Evolutionary conservation across 768 basidiomycete species (phyloP).

Genomic region (Chalciporus chontae): DNA sequence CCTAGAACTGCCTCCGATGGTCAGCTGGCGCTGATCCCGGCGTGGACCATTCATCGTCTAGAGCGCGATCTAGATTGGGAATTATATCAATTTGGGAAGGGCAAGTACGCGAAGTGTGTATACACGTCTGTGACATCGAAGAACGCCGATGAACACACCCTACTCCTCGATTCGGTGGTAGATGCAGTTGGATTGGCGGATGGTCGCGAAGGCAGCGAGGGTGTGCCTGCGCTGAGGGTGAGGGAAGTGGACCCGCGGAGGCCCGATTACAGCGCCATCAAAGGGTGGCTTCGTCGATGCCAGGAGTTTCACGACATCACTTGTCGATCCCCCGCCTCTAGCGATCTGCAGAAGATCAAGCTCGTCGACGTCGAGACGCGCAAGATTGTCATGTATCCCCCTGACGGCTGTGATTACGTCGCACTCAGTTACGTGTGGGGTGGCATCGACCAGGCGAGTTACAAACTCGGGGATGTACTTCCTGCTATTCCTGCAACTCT

Average conservation of each 20-base stretch:
- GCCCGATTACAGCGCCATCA: background rate
- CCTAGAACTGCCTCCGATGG: background rate
- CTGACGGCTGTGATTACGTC: background rate
- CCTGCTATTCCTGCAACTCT: background rate
- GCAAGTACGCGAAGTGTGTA: slow-evolving; percentile 9
- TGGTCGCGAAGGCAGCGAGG: no score
- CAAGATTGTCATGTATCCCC: background rate
- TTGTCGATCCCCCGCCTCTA: background rate
- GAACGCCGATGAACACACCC: background rate
- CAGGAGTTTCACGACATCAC: background rate
- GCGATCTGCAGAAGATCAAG: background rate
- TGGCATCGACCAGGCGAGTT: background rate
- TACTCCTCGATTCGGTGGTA: background rate
- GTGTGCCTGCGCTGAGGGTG: background rate
- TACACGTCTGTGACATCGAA: slow-evolving; percentile 3
- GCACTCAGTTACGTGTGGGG: slow-evolving; percentile 8
- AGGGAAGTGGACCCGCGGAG: background rate
- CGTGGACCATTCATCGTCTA: slow-evolving; percentile 1
- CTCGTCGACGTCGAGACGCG: background rate
- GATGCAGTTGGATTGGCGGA: background rate
- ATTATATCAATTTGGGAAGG: background rate
- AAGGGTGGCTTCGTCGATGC: background rate
- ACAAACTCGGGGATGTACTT: background rate
- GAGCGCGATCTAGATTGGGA: background rate
- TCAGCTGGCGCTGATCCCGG: background rate